Evolutionary conservation across 345 rosid species (phyloP).

Genomic region (Salix caprea): DNA sequence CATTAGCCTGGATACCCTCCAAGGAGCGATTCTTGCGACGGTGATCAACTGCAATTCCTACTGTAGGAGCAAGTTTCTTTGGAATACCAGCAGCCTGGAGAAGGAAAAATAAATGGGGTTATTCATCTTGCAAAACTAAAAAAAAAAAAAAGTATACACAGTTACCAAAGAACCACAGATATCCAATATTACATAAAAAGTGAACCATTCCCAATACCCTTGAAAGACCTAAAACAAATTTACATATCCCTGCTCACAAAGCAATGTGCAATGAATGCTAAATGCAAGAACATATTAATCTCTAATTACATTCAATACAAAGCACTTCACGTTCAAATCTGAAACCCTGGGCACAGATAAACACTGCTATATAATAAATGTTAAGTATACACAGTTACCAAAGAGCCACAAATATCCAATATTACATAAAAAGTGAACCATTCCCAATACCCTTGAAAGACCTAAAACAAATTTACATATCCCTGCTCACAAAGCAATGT

Average conservation of each 20-base stretch:
- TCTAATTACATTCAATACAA: not conserved
- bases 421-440: not conserved
- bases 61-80: slow-evolving; percentile 76
- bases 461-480: not conserved
- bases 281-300: not conserved
- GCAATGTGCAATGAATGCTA: not conserved
- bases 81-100: slow-evolving; percentile 75
- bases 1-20: slow-evolving; percentile 76
- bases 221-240: not conserved
- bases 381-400: not conserved
- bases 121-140: not conserved
- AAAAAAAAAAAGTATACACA: not conserved
- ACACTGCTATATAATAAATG: too few species aligned
- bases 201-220: not conserved
- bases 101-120: not conserved
- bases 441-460: not conserved
- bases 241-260: not conserved
- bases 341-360: not conserved
- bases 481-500: not conserved
- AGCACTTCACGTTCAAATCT: not conserved
- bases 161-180: not conserved
- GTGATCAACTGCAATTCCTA: slow-evolving; percentile 80
- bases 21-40: slow-evolving; percentile 73
- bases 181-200: not conserved
- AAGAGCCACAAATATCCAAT: not conserved